Conservation (phyloP, 2,329 filamentous ascomycete genomes). For the Penicillium decumbens region DNA sequence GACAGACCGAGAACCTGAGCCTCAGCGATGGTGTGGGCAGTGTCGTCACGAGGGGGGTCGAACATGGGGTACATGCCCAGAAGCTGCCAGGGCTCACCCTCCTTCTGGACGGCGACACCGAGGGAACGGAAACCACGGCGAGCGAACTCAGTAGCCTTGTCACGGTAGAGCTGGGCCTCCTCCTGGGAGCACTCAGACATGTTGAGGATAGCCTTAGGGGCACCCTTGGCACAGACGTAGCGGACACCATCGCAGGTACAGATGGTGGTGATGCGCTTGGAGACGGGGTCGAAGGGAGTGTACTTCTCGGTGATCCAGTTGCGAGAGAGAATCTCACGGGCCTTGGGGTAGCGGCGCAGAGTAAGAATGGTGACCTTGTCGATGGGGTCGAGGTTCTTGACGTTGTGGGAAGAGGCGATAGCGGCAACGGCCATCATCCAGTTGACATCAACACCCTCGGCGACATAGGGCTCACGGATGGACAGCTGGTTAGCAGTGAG, state of each 20-base stretch:
- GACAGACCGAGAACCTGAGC: conserved; percentile 70
- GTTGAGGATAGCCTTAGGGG: conserved; percentile 68
- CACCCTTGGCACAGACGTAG: conserved; percentile 72
- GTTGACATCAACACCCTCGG: conserved; percentile 72
- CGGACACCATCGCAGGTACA: conserved; percentile 65
- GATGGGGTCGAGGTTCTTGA: conserved; percentile 72
- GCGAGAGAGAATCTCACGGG: conserved; percentile 67
- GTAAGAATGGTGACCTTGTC: conserved; percentile 75
- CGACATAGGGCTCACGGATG: conserved; percentile 71
- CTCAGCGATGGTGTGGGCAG: conserved; percentile 69
- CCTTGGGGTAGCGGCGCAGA: conserved; percentile 70
- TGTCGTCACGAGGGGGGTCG: conserved; percentile 73
- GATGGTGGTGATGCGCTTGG: conserved; percentile 70
- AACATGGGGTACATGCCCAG: conserved; percentile 76
- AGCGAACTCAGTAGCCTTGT: conserved; percentile 70
- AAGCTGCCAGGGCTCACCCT: conserved; percentile 67
- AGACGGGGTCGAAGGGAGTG: conserved; percentile 67
- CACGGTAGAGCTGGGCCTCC: conserved; percentile 62
- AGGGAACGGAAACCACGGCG: conserved; percentile 75
- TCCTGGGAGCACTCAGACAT: conserved; percentile 64
- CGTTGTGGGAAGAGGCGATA: conserved; percentile 71
- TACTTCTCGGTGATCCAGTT: conserved; percentile 75
- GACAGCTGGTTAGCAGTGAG: conserved; percentile 59
- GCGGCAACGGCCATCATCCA: conserved; percentile 81
- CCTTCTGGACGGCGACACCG: conserved; percentile 73